Evolutionary conservation across 345 rosid genomes (phyloP), one percentile per base, ranked within the genome.

Genomic region (Syzygium aromaticum): DNA sequence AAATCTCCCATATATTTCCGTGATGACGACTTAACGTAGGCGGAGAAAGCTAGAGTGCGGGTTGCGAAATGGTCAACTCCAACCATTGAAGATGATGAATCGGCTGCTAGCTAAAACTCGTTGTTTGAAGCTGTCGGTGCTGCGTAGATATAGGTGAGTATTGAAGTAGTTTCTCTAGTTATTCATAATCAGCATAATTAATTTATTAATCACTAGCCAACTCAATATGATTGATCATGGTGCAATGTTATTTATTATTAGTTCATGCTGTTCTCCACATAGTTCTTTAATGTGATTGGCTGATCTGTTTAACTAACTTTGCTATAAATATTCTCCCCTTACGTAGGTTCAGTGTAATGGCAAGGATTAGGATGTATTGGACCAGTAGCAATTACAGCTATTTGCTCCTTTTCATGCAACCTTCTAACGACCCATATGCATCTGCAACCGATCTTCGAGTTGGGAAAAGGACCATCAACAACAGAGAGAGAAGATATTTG

Each of bases 51-150:
- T 21, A 30, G n/a, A 64, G 38, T 49, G 51, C 88, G 88, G 27
- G 86, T 87, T n/a, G 78, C 63, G 27, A 87, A 78, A 57, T 87
- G 67, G 85, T 87, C 88, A 14, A 63, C 84, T 52, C 85, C 85
- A 7, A n/a, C 63, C 11, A 78, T 15, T 23, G 43, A 83, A 33
- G 85, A 87, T 56, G 88, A 73, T 73, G 82, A 38, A 73, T 40
- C 49, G 0, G 82, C 14, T 21, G 27, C 82, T 38, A 38, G 49
- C 23, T 73, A 38, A 73, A 73, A 73, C 49, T 73, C 82, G 11
- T 19, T 1, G 19, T 21, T 38, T 73, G 49, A 73, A 73, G 27
- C 46, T 38, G 21, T 38, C 27, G 2, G 49, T 17, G 80, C 8
- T 40, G 38, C 25, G 0, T 19, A 19, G 10, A 73, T 73, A 73